phyloP scores from a whole-genome alignment of 306 rosid genomes.

The Castanospermum australe region DNA sequence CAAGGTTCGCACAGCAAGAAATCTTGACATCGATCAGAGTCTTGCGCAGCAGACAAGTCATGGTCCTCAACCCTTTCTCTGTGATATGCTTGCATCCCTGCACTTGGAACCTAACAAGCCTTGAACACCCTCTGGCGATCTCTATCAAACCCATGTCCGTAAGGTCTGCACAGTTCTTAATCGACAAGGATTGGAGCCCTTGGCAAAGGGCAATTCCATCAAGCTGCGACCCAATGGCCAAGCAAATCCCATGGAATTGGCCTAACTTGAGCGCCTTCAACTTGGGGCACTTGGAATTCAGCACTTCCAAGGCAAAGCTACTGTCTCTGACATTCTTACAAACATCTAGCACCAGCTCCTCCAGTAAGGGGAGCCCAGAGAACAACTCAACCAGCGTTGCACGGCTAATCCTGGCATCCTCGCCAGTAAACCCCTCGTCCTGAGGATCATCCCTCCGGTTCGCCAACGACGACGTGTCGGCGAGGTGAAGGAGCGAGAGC shows the following conservation, averaged over 20 bases:
- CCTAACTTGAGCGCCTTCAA: conserved; percentile 69
- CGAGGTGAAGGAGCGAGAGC: conserved; percentile 69
- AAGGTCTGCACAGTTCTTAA: conserved; percentile 70
- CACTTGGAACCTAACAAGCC: conserved; percentile 56
- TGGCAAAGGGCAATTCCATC: conserved; percentile 84
- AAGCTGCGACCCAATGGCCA: conserved; percentile 66
- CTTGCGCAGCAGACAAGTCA: conserved; percentile 56
- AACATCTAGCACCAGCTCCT: conserved; percentile 80
- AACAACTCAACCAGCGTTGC: conserved; percentile 58
- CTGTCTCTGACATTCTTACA: conserved; percentile 75
- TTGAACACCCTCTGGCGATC: conserved; percentile 83
- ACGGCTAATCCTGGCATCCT: conserved; percentile 64
- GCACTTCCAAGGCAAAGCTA: conserved; percentile 68
- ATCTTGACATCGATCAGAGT: conserved; percentile 65
- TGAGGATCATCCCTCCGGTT: conserved; percentile 56
- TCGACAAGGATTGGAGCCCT: conserved; percentile 64
- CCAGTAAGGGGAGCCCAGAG: conserved; percentile 67
- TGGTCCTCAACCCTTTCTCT: conserved; percentile 64
- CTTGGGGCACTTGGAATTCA: conserved; percentile 64
- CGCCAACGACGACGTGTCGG: conserved; percentile 61
- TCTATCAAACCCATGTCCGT: conserved; percentile 90
- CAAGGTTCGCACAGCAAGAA: conserved; percentile 68
- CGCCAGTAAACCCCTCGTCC: conserved; percentile 50
- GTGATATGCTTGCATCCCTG: conserved; percentile 78
- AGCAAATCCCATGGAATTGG: conserved; percentile 81